Evolutionary conservation across 805 yeast species (phyloP).

Genomic region (Komagataella ulmi): DNA sequence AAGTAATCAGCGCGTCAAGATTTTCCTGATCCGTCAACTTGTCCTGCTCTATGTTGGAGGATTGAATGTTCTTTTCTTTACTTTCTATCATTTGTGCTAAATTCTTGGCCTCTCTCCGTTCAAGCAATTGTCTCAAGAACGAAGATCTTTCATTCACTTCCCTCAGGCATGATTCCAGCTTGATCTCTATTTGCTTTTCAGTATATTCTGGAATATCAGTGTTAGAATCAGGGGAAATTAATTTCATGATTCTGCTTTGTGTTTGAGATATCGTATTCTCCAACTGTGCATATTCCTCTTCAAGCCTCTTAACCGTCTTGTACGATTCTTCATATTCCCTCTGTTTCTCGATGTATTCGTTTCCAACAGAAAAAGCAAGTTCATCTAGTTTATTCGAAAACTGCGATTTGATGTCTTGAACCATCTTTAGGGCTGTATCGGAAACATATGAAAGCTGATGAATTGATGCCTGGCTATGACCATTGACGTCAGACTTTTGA

Average conservation of each 20-base stretch:
- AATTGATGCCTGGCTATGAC: neutral
- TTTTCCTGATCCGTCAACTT: slow-evolving; percentile 8
- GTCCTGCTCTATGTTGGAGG: slow-evolving; percentile 6
- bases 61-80: slow-evolving; percentile 16
- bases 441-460: neutral
- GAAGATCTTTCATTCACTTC: neutral
- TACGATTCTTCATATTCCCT: neutral
- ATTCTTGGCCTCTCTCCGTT: slow-evolving; percentile 29
- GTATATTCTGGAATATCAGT: neutral
- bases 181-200: neutral
- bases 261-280: slow-evolving; percentile 2
- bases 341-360: neutral
- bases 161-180: neutral
- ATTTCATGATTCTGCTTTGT: neutral
- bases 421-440: neutral
- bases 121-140: slow-evolving; percentile 16
- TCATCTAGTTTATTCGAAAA: neutral
- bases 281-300: slow-evolving; percentile 6
- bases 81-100: slow-evolving; percentile 28
- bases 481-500: neutral
- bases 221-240: neutral
- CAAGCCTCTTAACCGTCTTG: slow-evolving; percentile 2
- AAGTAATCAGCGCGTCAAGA: slow-evolving; percentile 20
- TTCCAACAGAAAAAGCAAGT: neutral
- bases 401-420: neutral